These are phyloP conservation scores for Talaromyces sp. DNA, from an alignment of 2,329 filamentous ascomycete species.

Conservation along the genomic window DNA sequence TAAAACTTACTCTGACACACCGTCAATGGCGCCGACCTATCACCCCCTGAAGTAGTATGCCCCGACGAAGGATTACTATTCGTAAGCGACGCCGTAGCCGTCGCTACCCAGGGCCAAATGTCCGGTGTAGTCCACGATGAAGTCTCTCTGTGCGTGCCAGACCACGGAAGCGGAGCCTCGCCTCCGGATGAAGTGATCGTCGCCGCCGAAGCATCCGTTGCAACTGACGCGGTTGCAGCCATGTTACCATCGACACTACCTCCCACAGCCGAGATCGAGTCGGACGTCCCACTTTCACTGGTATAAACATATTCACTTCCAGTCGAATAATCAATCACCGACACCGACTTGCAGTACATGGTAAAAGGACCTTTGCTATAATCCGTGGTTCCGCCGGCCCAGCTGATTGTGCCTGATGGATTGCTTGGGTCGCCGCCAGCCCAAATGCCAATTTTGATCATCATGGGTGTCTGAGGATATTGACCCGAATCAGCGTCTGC, in stretches of 20 bases:
- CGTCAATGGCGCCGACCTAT: conserved; percentile 69
- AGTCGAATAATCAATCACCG: conserved; percentile 87
- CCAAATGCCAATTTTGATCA: conserved; percentile 89
- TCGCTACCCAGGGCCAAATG: conserved; percentile 66
- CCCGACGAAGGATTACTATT: conserved; percentile 71
- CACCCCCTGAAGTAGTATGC: conserved; percentile 72
- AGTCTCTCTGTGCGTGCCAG: conserved; percentile 46
- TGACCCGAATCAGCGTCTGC: conserved; percentile 65
- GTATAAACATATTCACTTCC: conserved; percentile 80
- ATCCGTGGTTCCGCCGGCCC: conserved; percentile 83
- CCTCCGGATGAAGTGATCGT: conserved; percentile 55
- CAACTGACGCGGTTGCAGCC: conserved; percentile 43
- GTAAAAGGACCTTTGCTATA: conserved; percentile 79
- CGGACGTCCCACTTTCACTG: conserved; percentile 73
- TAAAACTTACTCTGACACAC: conserved; percentile 62
- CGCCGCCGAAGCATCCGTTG: conserved; percentile 57
- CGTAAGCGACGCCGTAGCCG: conserved; percentile 49
- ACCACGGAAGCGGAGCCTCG: conserved; percentile 65
- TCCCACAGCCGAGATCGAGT: conserved; percentile 76
- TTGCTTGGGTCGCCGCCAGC: conserved; percentile 83
- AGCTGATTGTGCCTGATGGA: conserved; percentile 73
- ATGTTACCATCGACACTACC: conserved; percentile 67
- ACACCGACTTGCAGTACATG: conserved; percentile 76
- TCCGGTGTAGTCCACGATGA: conserved; percentile 55
- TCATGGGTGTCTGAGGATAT: conserved; percentile 95